phyloP scores from a whole-genome alignment of 139 green algal species.

The Chlamydomonas sphaeroides region DNA sequence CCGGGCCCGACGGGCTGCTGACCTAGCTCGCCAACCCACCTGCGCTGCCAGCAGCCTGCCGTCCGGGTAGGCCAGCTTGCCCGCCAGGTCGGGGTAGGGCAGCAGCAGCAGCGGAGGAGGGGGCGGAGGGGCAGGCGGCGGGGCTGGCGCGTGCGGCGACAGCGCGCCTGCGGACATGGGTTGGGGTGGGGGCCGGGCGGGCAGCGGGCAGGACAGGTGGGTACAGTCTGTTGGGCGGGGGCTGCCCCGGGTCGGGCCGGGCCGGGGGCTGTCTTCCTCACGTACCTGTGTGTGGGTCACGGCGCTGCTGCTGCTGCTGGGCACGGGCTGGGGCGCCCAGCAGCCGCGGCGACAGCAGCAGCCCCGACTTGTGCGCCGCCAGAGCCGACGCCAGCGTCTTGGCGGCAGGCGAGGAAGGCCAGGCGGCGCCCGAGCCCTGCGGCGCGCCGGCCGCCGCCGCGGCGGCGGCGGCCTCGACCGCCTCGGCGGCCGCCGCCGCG shows the following conservation, averaged over 20 bases:
- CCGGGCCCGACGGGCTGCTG: no score
- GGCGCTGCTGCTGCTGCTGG: no score
- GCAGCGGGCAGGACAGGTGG: neutral
- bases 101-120: slow-evolving; percentile 18
- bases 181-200: no score
- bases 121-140: neutral
- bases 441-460: no score
- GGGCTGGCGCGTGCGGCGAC: neutral
- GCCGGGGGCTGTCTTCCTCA: no score
- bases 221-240: no score
- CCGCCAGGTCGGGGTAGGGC: slow-evolving; percentile 32
- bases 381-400: neutral
- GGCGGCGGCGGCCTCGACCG: neutral
- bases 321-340: neutral
- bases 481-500: neutral
- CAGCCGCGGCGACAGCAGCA: slow-evolving; percentile 26
- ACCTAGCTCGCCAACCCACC: no score
- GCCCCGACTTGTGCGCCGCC: neutral
- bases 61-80: slow-evolving; percentile 34
- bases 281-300: no score
- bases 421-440: no score
- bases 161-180: no score
- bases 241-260: no score
- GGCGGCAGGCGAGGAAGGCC: no score
- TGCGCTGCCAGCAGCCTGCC: slow-evolving; percentile 17